Conservation (phyloP, 116 monocot species). For the Cymodocea nodosa region DNA sequence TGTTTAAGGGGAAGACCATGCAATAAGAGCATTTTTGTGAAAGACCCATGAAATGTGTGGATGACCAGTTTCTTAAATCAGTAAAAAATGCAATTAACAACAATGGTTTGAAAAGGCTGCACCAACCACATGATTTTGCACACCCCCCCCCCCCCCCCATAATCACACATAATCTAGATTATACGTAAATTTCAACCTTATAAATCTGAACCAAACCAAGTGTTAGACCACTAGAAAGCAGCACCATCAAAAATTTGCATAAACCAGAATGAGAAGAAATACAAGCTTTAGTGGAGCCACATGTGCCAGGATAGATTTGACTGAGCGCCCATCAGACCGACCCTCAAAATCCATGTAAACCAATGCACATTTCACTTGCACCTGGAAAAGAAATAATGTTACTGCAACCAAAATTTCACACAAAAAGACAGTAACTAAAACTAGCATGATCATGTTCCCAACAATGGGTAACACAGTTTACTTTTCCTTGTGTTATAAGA, state of each 20-base stretch:
- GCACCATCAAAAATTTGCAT: not conserved
- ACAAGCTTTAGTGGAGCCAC: constrained; percentile 95
- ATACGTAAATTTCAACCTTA: too few species aligned
- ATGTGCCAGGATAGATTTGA: constrained; percentile 84
- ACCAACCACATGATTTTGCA: too few species aligned
- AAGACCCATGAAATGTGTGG: too few species aligned
- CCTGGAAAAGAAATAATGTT: constrained; percentile 23
- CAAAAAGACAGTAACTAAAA: not conserved
- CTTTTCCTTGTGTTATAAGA: not conserved
- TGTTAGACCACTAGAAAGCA: not conserved
- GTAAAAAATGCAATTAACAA: too few species aligned
- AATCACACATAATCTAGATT: too few species aligned
- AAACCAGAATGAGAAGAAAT: constrained; percentile 9
- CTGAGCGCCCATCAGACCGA: constrained; percentile 93
- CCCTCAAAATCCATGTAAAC: constrained; percentile 97
- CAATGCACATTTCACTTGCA: constrained; percentile 85
- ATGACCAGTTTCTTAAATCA: too few species aligned
- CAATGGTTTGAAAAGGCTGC: too few species aligned
- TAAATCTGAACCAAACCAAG: not conserved
- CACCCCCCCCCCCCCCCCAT: too few species aligned
- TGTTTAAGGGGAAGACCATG: too few species aligned
- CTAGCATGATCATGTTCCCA: not conserved
- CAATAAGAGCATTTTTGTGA: too few species aligned
- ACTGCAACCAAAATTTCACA: not conserved
- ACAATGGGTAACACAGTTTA: not conserved